These are phyloP conservation scores for Lodderomyces theae DNA, from an alignment of 1,139 yeast genomes.

Conservation along the genomic window DNA sequence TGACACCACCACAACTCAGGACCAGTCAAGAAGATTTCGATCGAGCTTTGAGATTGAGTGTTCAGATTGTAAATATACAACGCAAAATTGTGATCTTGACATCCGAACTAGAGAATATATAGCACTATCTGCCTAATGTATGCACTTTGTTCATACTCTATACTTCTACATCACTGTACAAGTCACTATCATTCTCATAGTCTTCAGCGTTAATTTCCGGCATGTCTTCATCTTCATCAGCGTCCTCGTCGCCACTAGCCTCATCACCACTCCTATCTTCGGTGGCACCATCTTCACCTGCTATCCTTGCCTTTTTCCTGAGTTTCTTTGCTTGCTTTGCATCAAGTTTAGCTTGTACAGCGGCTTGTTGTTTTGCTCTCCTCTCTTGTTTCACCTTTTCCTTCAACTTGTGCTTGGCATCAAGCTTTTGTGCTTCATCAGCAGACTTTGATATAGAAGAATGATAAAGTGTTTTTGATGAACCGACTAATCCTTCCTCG, in stretches of 20 bases:
- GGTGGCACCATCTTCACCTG: conserved; percentile 38
- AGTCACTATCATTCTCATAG: conserved; percentile 49
- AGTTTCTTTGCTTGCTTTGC: conserved; percentile 70
- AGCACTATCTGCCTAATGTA: too few species aligned
- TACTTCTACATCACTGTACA: conserved; percentile 42
- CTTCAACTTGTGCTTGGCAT: conserved; percentile 63
- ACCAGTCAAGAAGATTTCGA: conserved; percentile 39
- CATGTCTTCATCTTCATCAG: conserved; percentile 18
- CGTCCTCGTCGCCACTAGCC: conserved; percentile 10
- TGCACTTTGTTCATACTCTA: conserved; percentile 3
- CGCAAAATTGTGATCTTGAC: conserved; percentile 19
- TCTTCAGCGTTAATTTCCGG: conserved; percentile 41
- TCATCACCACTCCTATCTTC: conserved; percentile 22
- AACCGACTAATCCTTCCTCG: conserved; percentile 86
- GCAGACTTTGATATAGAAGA: conserved; percentile 61
- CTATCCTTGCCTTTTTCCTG: conserved; percentile 59
- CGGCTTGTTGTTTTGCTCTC: conserved; percentile 74
- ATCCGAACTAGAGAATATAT: conserved; percentile 16
- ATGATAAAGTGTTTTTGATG: conserved; percentile 77
- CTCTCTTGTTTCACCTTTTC: conserved; percentile 66
- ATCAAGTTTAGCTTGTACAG: conserved; percentile 73
- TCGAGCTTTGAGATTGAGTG: conserved; percentile 25
- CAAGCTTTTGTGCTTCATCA: conserved; percentile 59
- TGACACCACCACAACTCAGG: conserved; percentile 43
- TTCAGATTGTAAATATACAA: conserved; percentile 29